Base-by-base conservation (phyloP, 108 stramenopile species). In the Discostella stelligeroides region DNA sequence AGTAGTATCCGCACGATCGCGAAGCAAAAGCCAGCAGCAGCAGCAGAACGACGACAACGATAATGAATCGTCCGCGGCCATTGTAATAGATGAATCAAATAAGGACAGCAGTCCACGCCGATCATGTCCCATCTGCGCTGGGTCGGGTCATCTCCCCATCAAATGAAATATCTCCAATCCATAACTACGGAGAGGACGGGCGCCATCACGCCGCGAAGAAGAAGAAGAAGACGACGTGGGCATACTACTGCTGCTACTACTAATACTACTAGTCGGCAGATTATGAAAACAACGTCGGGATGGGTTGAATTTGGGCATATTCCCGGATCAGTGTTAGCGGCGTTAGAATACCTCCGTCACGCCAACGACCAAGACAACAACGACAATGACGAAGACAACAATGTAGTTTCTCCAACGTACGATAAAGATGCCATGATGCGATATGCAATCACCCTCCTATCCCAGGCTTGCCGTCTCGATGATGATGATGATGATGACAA, bases 51-150 rank as follows among this genome's bases (percentile, higher is more conserved):
- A 11, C 71, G 9, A 29, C 61, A 37, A 60, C 34, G 2, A 47
- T 55, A 43, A n/a, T n/a, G n/a, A n/a, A n/a, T n/a, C n/a, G n/a
- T n/a, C n/a, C n/a, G n/a, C n/a, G n/a, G n/a, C n/a, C n/a, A n/a
- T n/a, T n/a, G n/a, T n/a, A n/a, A n/a, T n/a, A n/a, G n/a, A n/a
- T n/a, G n/a, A n/a, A n/a, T n/a, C n/a, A n/a, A n/a, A n/a, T n/a
- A n/a, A n/a, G n/a, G n/a, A n/a, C n/a, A n/a, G n/a, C n/a, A n/a
- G n/a, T n/a, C n/a, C n/a, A n/a, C n/a, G n/a, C n/a, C 45, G 63
- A 30, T 45, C 55, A 13, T 86, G 86, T 41, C 61, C 83, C 1
- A 81, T 86, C 1, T 84, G 83, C 57, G 41, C 62, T 24, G 83
- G 83, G 5, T 40, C 12, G 14, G 85, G 85, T 1, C 43, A 58